Evolutionary conservation across 1,284 basidiomycete species (phyloP).

Genomic region (Waitea zeae): DNA sequence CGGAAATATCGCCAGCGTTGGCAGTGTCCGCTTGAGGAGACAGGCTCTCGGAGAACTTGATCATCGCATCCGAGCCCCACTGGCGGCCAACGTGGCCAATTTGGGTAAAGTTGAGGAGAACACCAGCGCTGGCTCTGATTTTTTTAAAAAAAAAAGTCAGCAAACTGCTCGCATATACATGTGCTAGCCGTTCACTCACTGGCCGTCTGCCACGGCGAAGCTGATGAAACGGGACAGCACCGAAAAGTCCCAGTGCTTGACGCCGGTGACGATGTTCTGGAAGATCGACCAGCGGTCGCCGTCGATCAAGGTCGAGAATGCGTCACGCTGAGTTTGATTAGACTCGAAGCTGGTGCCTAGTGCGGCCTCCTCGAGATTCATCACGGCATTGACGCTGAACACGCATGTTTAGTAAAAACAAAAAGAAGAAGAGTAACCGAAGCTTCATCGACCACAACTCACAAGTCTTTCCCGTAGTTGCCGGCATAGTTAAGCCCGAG

Average conservation of each 20-base stretch:
- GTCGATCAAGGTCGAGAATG: conserved; percentile 31
- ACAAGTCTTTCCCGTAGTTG: conserved; percentile 50
- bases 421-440: too few species aligned
- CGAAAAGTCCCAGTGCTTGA: conserved; percentile 52
- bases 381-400: conserved; percentile 28
- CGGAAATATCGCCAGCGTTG: conserved; percentile 37
- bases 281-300: conserved; percentile 53
- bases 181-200: conserved; percentile 24
- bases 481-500: conserved; percentile 43
- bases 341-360: conserved; percentile 36
- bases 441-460: too few species aligned
- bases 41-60: conserved; percentile 22
- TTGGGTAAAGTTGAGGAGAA: conserved; percentile 39
- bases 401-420: background rate
- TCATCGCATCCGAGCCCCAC: conserved; percentile 29
- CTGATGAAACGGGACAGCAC: conserved; percentile 39
- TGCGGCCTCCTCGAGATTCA: conserved; percentile 31
- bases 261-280: conserved; percentile 31
- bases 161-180: too few species aligned
- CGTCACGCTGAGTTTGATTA: conserved; percentile 17
- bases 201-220: conserved; percentile 37
- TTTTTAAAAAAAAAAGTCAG: background rate
- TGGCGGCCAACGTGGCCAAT: conserved; percentile 29
- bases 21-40: conserved; percentile 21
- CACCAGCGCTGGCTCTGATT: conserved; percentile 24